phyloP scores from a whole-genome alignment of 257 asterid species.

The Solanum tarijense region DNA sequence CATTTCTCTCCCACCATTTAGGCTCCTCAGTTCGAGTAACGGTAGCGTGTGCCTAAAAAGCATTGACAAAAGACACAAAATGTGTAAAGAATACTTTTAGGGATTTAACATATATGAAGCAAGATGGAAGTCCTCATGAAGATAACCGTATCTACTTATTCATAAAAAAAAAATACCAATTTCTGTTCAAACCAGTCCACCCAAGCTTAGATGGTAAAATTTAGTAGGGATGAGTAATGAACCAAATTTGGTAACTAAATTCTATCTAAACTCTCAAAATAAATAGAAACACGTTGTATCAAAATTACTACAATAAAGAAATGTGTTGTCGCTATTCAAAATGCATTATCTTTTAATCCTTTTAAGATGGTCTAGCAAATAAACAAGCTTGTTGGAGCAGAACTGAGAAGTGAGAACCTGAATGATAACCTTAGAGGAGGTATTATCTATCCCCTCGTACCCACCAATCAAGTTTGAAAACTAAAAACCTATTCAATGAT shows the following conservation, averaged over 20 bases:
- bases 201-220: neutral
- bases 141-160: neutral
- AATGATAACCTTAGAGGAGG: neutral
- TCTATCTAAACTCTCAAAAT: neutral
- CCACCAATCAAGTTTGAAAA: neutral
- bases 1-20: slow-evolving; percentile 87
- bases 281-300: neutral
- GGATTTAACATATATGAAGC: neutral
- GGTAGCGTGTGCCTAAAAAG: neutral
- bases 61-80: neutral
- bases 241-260: neutral
- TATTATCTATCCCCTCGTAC: neutral
- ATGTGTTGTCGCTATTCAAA: neutral
- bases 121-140: neutral
- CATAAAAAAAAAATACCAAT: neutral
- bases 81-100: neutral
- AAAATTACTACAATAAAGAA: neutral
- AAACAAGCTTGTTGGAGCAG: neutral
- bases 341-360: neutral
- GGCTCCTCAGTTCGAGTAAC: neutral
- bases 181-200: neutral
- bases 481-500: neutral
- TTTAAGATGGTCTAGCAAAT: neutral
- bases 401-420: neutral
- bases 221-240: neutral